Evolutionary conservation across 305 asterid species (phyloP).

Genomic region (Rubia occidens): DNA sequence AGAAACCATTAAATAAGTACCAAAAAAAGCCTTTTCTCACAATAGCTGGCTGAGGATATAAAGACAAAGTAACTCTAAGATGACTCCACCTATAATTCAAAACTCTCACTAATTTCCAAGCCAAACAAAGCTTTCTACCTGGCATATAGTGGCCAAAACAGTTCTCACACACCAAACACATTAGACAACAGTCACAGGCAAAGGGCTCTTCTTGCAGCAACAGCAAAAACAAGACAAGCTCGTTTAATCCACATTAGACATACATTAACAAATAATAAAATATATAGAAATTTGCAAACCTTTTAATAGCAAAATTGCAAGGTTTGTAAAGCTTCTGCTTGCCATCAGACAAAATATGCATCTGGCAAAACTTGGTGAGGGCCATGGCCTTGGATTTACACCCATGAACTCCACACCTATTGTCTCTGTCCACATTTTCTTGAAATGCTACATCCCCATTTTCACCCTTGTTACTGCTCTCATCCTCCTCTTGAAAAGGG

Average conservation of each 20-base stretch:
- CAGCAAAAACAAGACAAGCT: background rate
- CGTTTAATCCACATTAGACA: background rate
- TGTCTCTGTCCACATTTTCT: conserved; percentile 20
- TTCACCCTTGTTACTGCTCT: conserved; percentile 25
- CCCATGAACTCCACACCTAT: conserved; percentile 47
- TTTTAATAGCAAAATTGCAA: conserved; percentile 53
- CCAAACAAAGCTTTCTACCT: background rate
- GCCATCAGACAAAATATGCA: conserved; percentile 54
- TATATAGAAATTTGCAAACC: conserved; percentile 31
- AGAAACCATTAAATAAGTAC: background rate
- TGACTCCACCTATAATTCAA: background rate
- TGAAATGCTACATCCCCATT: conserved; percentile 8
- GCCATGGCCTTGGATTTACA: conserved; percentile 88
- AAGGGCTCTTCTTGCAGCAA: background rate
- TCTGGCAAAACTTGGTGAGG: conserved; percentile 56
- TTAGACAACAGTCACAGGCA: background rate
- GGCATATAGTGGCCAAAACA: background rate
- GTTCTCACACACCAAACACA: background rate
- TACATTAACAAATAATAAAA: background rate
- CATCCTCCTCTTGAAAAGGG: conserved; percentile 51
- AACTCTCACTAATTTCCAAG: background rate
- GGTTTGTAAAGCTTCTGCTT: conserved; percentile 69
- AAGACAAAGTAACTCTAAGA: background rate
- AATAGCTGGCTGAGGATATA: background rate
- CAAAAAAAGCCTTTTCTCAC: background rate